Base-by-base conservation (phyloP, 179 eudicot species). In the Nepenthes alata region DNA sequence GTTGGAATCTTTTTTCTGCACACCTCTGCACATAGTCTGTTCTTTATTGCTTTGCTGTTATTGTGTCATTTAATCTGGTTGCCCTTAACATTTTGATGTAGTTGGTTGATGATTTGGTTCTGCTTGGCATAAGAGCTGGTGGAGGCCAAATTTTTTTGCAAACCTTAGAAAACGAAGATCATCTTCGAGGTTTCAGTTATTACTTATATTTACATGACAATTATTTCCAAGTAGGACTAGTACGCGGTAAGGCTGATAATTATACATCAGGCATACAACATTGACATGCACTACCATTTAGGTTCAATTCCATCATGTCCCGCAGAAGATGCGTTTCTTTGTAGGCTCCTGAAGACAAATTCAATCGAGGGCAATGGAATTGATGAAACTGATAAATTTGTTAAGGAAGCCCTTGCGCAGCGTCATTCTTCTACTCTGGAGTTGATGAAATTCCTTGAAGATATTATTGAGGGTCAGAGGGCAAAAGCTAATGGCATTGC, bases 251-350 rank as follows among this genome's bases (percentile, higher is more conserved):
- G 37, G 36, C 8, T 14, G 56, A 13, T 60, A 59, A 25, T 51
- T 64, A 9, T 48, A 53, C 3, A 56, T 11, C 11, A 11, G 53
- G 60, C 7, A 59, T 12, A 37, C 41, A 1, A 6, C 47, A 47
- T 47, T 44, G 45, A n/a, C 37, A 10, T 69, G 56, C 35, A 53
- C 60, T 58, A 5, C 57, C 47, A 35, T 61, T 34, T 61, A 87
- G 96, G 83, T 75, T 76, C 77, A 64, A 61, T 75, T 60, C 80
- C 86, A 41, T 70, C 83, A 11, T 89, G 98, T 72, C 74, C 90
- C 47, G 74, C 87, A 55, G 97, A 93, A 77, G 84, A 93, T 52
- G 62, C 83, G 49, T 86, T 85, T 72, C 90, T 93, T 59, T 85
- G 81, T 65, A 83, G 90, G 70, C 81, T 93, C 58, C 71, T 93